Evolutionary conservation across 345 rosid species (phyloP), one percentile per base, ranked within the genome.

Genomic region (Eucalyptus coolabah): DNA sequence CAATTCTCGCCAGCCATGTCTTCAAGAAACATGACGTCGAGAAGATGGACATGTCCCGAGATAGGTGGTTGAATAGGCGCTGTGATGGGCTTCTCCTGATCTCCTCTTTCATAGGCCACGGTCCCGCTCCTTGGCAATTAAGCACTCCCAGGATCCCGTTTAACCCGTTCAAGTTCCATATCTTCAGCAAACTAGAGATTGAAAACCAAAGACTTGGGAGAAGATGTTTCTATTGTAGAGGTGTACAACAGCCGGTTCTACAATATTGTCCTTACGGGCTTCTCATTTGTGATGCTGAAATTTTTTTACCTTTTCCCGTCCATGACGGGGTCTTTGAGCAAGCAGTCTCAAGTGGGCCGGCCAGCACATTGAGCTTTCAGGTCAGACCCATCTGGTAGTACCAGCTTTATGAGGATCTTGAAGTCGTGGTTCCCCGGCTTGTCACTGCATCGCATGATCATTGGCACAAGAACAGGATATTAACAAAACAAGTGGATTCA

Each of bases 291-390:
- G 77, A 37, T 34, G 65, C 51, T 50, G 44, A 88, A 45, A 0
- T 18, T 19, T 72, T 17, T 49, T 50, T 86, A 95, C 95, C 95
- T 95, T 91, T 91, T 90, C 7, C 92, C 93, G 90, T 95, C 96
- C 93, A 91, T 93, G 90, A 95, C 91, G 47, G 94, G 94, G 90
- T 94, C 96, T 87, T 87, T 88, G 65, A 94, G 94, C 59, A 95
- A 89, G 90, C 95, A 95, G 92, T 94, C 96, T 77, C 91, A 87
- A 26, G 96, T 95, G 32, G 96, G 96, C 60, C 96, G 93, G 45
- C 98, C 96, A 19, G 94, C 94, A 87, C 91, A 89, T 93, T 86
- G 93, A 81, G 95, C 96, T 92, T 96, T 95, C 85, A 96, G 88
- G 59, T 94, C 89, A 30, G 97, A 94, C 42, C 96, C 97, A 88